These are phyloP conservation scores for Bondarzewia mesenterica DNA, from an alignment of 1,284 basidiomycete species.

Conservation along the genomic window DNA sequence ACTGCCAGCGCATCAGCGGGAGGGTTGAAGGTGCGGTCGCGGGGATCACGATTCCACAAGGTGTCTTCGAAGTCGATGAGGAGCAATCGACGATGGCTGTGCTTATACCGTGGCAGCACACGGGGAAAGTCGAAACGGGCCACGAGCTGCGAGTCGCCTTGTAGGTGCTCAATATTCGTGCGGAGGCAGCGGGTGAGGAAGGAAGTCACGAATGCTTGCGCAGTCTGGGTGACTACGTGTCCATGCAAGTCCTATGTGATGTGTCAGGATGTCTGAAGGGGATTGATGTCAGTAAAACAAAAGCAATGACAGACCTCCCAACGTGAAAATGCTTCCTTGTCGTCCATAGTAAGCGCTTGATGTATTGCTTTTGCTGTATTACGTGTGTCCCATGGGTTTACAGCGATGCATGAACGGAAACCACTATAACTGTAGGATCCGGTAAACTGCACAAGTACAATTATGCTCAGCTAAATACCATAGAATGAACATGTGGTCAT, in stretches of 20 bases:
- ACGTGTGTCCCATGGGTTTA: slow-evolving; percentile 78
- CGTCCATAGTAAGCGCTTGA: slow-evolving; percentile 67
- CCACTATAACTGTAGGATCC: slow-evolving; percentile 82
- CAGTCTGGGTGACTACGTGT: slow-evolving; percentile 83
- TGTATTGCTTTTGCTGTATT: slow-evolving; percentile 72
- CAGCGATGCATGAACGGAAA: slow-evolving; percentile 77
- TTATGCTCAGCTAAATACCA: no score
- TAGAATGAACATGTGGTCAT: slow-evolving; percentile 9
- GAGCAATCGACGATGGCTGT: slow-evolving; percentile 57
- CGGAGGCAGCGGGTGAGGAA: slow-evolving; percentile 72
- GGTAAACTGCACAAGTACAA: slow-evolving; percentile 49
- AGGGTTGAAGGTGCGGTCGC: slow-evolving; percentile 36
- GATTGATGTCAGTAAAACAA: background rate
- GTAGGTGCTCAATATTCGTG: slow-evolving; percentile 58
- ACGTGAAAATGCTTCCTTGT: slow-evolving; percentile 62
- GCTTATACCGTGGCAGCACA: slow-evolving; percentile 53
- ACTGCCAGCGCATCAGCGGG: slow-evolving; percentile 44
- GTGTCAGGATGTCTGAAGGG: no score
- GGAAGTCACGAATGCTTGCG: slow-evolving; percentile 75
- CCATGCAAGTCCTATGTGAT: slow-evolving; percentile 62
- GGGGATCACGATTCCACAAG: slow-evolving; percentile 54
- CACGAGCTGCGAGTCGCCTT: slow-evolving; percentile 29
- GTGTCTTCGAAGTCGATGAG: slow-evolving; percentile 79
- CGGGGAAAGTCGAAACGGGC: slow-evolving; percentile 42
- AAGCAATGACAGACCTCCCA: slow-evolving; percentile 54